phyloP scores from a whole-genome alignment of 2,329 filamentous ascomycete genomes.

The Knoxdaviesia capensis region DNA sequence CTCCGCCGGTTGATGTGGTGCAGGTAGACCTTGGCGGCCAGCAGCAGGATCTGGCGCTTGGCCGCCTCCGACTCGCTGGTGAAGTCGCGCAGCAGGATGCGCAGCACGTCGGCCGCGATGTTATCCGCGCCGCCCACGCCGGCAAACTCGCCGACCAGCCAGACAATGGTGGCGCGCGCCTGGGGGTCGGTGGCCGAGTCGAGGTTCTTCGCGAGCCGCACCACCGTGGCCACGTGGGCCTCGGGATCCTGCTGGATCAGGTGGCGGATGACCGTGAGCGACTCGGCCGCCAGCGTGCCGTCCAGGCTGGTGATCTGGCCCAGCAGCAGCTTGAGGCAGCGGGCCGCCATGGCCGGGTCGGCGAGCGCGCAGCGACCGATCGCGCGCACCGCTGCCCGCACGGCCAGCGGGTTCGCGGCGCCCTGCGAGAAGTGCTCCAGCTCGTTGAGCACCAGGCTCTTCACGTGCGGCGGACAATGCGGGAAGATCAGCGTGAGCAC shows the following conservation, averaged over 20 bases:
- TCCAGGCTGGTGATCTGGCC: slow-evolving; percentile 78
- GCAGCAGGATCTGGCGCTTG: slow-evolving; percentile 76
- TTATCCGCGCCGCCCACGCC: slow-evolving; percentile 64
- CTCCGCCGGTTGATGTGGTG: slow-evolving; percentile 57
- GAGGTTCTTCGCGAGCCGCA: slow-evolving; percentile 75
- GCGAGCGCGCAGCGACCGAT: slow-evolving; percentile 85
- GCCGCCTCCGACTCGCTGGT: slow-evolving; percentile 65
- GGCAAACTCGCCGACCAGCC: slow-evolving; percentile 90
- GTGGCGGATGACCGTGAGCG: slow-evolving; percentile 84
- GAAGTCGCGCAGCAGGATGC: slow-evolving; percentile 75
- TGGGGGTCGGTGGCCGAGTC: slow-evolving; percentile 75
- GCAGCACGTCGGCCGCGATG: slow-evolving; percentile 78
- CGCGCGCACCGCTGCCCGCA: slow-evolving; percentile 75
- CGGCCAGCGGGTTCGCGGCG: slow-evolving; percentile 46
- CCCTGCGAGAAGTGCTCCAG: slow-evolving; percentile 79
- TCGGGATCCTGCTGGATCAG: slow-evolving; percentile 80
- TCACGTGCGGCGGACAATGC: slow-evolving; percentile 51
- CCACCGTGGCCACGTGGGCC: slow-evolving; percentile 65
- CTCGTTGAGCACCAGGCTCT: slow-evolving; percentile 77
- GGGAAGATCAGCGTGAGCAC: slow-evolving; percentile 81
- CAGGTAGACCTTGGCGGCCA: slow-evolving; percentile 92
- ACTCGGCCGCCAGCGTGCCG: slow-evolving; percentile 74
- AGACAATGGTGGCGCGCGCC: slow-evolving; percentile 85
- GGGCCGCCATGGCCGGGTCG: slow-evolving; percentile 46
- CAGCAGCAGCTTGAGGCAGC: slow-evolving; percentile 68